Percentiles rank a stretch among this genome's conserved stretches.
Evolutionary conservation across 2,329 filamentous ascomycete species (phyloP).

Genomic region (Epichloe elymi): DNA sequence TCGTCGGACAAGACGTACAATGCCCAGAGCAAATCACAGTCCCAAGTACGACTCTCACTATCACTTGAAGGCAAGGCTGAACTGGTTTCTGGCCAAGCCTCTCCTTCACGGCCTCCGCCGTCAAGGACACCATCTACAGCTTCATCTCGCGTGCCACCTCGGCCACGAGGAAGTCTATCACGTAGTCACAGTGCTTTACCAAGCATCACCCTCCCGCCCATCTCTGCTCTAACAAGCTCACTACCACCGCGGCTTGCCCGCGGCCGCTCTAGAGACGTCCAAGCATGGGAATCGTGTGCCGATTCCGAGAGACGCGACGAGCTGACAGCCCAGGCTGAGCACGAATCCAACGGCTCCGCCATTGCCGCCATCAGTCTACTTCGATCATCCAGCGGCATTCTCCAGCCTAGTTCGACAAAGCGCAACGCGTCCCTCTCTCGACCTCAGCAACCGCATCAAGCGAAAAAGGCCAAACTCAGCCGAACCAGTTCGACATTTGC

Average conservation of each 20-base stretch:
- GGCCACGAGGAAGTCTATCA: constrained; percentile 39
- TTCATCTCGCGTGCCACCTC: constrained; percentile 33
- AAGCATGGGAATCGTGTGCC: constrained; percentile 84
- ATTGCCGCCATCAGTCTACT: constrained; percentile 71
- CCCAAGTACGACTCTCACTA: constrained; percentile 64
- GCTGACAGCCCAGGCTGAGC: constrained; percentile 66
- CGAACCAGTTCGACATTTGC: constrained; percentile 50
- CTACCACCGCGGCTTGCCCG: constrained; percentile 44
- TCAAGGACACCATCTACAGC: constrained; percentile 34
- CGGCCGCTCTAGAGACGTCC: constrained; percentile 73
- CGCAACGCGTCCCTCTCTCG: constrained; percentile 41
- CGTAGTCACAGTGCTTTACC: constrained; percentile 59
- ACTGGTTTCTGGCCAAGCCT: constrained; percentile 56
- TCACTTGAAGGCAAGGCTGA: constrained; percentile 87
- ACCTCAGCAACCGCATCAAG: constrained; percentile 19
- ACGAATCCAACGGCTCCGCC: constrained; percentile 67
- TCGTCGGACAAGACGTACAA: constrained; percentile 28
- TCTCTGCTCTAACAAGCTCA: constrained; percentile 37
- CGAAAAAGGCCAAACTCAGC: constrained; percentile 50
- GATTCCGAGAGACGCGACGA: constrained; percentile 69
- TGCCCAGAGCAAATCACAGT: constrained; percentile 22
- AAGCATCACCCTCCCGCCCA: constrained; percentile 43
- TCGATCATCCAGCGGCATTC: constrained; percentile 47
- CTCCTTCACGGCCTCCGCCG: constrained; percentile 43
- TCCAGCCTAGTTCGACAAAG: constrained; percentile 48